A percentile compares a stretch with the other conserved stretches of the same genome.
Evolutionary conservation across 805 yeast genomes (phyloP).

Genomic region (Metahyphopichia silvanorum): DNA sequence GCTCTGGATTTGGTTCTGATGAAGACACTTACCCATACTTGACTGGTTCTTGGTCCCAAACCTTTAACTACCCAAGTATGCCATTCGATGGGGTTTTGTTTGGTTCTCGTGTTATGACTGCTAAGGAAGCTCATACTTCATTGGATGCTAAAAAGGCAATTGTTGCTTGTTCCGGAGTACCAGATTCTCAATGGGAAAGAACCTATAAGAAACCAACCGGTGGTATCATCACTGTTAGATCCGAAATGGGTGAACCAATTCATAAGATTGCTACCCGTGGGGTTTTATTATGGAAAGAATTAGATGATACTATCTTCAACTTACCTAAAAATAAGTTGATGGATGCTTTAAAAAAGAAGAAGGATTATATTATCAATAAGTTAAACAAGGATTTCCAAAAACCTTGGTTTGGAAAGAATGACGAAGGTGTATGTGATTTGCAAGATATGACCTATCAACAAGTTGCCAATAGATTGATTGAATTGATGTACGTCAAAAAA

Average conservation of each 20-base stretch:
- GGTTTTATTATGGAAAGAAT: slow-evolving; percentile 94
- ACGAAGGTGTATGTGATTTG: slow-evolving; percentile 80
- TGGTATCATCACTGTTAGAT: slow-evolving; percentile 92
- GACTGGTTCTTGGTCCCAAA: slow-evolving; percentile 93
- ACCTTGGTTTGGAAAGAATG: slow-evolving; percentile 91
- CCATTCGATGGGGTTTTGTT: slow-evolving; percentile 96
- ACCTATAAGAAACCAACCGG: slow-evolving; percentile 95
- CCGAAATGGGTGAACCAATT: slow-evolving; percentile 99
- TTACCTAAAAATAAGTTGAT: slow-evolving; percentile 86
- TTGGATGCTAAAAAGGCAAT: slow-evolving; percentile 92
- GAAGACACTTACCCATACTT: slow-evolving; percentile 97
- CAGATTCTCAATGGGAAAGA: slow-evolving; percentile 86
- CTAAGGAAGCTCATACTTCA: slow-evolving; percentile 93
- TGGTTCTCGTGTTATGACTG: slow-evolving; percentile 97
- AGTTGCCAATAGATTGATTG: slow-evolving; percentile 83
- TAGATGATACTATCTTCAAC: slow-evolving; percentile 89
- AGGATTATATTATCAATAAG: slow-evolving; percentile 76
- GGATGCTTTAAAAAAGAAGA: slow-evolving; percentile 78
- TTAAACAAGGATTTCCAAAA: slow-evolving; percentile 95
- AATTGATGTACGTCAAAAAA: slow-evolving; percentile 78
- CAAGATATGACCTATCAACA: slow-evolving; percentile 95
- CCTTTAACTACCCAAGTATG: slow-evolving; percentile 93
- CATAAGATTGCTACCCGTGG: slow-evolving; percentile 98
- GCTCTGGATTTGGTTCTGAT: slow-evolving; percentile 97
- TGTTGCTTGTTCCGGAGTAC: slow-evolving; percentile 86